Evolutionary conservation across 2,329 filamentous ascomycete genomes (phyloP), one percentile per base, ranked within the genome.

Genomic region (Paramyrothecium sp.): DNA sequence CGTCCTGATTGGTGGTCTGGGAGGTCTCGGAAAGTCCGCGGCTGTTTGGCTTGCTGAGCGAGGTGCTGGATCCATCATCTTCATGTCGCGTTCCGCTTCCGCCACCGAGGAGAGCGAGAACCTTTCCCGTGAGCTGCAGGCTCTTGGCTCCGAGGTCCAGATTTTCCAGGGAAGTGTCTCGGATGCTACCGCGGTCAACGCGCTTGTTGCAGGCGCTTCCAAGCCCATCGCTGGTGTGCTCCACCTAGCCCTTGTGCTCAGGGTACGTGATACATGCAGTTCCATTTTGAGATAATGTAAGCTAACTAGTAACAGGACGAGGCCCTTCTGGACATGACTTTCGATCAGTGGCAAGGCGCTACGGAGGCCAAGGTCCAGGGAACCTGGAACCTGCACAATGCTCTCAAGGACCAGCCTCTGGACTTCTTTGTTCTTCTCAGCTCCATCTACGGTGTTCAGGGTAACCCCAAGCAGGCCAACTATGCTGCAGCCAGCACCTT

Each of bases 31-130:
- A 17, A 51, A 46, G 17, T 50, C 53, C 3, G 51, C 50, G 19
- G 54, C 56, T 7, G 53, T 55, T 17, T 58, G 56, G 56, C 53
- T 58, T 23, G 53, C 49, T 23, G n/a, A 44, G 22, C 19, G 22
- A 17, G 49, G 49, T 33, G 49, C 49, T 17, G 22, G 22, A 8
- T 22, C 19, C 49, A 20, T 51, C 49, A 30, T 51, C 22, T 51
- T 51, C 49, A 20, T 51, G 12, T 51, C 49, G 11, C 49, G 49
- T 20, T 51, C 49, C 16, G 49, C 19, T 22, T 10, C 20, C 10
- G 17, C 41, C 17, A 46, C 4, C 41, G 41, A 20, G 7, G 41
- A 46, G 41, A 46, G 19, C 19, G 41, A 46, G 19, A 16, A 4
- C 13, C 13, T 46, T 4, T n/a, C 19, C 13, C 41, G 19, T 7